Base-by-base conservation (phyloP, 768 basidiomycete species). In the Boletus pseudopeckii region DNA sequence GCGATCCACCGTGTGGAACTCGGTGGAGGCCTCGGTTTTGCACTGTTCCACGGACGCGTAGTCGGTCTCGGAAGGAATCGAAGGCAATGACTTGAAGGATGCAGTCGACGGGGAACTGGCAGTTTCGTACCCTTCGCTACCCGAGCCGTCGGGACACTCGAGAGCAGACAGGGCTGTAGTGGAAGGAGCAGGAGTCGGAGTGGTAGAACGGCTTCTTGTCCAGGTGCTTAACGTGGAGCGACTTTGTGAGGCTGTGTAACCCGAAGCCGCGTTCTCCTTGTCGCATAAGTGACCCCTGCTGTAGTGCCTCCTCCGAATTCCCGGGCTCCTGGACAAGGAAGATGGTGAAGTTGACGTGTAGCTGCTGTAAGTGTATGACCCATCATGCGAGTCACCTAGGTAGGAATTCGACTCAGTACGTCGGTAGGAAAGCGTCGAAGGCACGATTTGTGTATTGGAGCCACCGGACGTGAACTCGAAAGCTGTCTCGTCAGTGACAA, bases 71-170 rank as follows among this genome's bases (percentile, higher is more conserved):
- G 80, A 83, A 13, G 83, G 83, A 56, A 84, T 84, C 4, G 79
- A 80, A 1, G 83, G 82, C 51, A 84, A 67, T 6, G 83, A 84
- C 52, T 73, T 74, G 66, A 80, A 83, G 0, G 83, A 84, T 7
- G 75, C 71, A 11, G 69, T 73, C 8, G 80, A 79, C 1, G 79
- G 76, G 5, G 78, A 70, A 24, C 58, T 54, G 4, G 74, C 73
- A 2, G 75, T 70, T 30, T 77, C 70, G 57, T 83, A 86, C 2
- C 79, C 80, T 8, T 78, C 78, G 54, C 79, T 82, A 13, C 75
- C 80, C 20, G 75, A 76, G 28, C 60, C 62, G 7, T 64, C 69
- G 1, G 55, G 68, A 5, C 67, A 62, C 24, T 72, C 71, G 13
- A 66, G 67, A 17, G 59, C 66, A 13, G 69, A 72, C 11, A 71